Evolutionary conservation across 495 filamentous ascomycete species (phyloP), one percentile per base, ranked within the genome.

Genomic region (Bombardia bombarda): DNA sequence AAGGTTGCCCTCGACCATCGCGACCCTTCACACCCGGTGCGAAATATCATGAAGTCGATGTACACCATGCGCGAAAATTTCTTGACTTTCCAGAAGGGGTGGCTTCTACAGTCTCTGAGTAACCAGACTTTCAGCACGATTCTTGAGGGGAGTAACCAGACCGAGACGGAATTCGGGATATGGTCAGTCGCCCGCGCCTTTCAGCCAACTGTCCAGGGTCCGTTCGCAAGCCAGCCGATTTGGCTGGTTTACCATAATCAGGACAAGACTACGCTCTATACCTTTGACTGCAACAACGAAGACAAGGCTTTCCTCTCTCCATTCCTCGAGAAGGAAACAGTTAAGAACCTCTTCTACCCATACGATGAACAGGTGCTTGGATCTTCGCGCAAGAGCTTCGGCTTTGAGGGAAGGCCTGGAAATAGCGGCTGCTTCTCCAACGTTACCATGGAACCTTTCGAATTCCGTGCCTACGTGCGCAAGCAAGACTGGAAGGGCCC

Each of bases 211-310:
- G 82, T 84, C 13, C 75, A 77, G 50, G 83, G 79, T 46, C 59
- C 82, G 19, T 82, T 82, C 77, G 46, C 42, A 3, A 38, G 59
- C 73, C 28, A 57, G 20, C 49, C 52, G 62, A 68, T 85, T 4
- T 86, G 82, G 82, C 56, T 85, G 14, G 59, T 86, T 1, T 82
- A 83, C 48, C 70, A 75, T 17, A 86, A 86, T 51, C 68, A 75
- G 37, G 80, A 84, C 52, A 51, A 62, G 16, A 74, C 76, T 1
- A 69, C 71, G n/a, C 67, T 63, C 7, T 85, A 82, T 55, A 60
- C 64, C 3, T 83, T 84, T 43, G 69, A 84, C 43, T 84, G 82
- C 56, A 56, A 35, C 4, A 61, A 56, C 31, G 47, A 61, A n/a
- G 69, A 72, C 7, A 49, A 35, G 30, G 45, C 45, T 18, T 62